Conservation (phyloP, 2,329 filamentous ascomycete genomes). For the Arachnomyces sp. region DNA sequence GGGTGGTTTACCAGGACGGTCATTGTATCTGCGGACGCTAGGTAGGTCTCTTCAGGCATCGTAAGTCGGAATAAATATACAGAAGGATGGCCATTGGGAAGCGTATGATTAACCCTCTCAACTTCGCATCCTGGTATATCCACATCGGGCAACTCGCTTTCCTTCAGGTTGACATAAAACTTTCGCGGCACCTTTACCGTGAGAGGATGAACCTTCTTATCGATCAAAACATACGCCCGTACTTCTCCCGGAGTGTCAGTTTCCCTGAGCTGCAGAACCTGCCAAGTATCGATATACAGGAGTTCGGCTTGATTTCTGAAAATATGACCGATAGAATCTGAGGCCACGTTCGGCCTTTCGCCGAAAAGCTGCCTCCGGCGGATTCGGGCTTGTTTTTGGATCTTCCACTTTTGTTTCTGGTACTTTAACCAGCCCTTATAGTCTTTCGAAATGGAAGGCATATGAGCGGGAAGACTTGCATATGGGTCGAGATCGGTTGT, state of each 20-base stretch:
- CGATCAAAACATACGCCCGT: constrained; percentile 81
- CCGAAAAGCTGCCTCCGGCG: constrained; percentile 87
- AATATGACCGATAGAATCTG: constrained; percentile 57
- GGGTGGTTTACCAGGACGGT: constrained; percentile 78
- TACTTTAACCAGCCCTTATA: constrained; percentile 84
- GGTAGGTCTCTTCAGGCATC: constrained; percentile 79
- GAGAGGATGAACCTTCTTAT: constrained; percentile 78
- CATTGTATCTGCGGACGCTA: constrained; percentile 75
- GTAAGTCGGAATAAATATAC: constrained; percentile 90
- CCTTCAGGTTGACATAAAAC: constrained; percentile 85
- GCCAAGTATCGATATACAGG: constrained; percentile 89
- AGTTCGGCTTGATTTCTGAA: constrained; percentile 90
- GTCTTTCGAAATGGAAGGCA: constrained; percentile 78
- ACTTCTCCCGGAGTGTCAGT: constrained; percentile 82
- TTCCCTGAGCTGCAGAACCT: constrained; percentile 76
- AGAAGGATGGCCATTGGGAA: constrained; percentile 91
- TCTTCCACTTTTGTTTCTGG: constrained; percentile 98
- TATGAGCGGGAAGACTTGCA: constrained; percentile 67
- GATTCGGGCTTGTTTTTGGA: constrained; percentile 82
- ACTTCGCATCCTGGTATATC: constrained; percentile 78
- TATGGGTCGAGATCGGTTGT: constrained; percentile 66
- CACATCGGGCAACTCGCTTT: constrained; percentile 77
- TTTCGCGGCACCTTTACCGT: constrained; percentile 84
- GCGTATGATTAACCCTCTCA: constrained; percentile 84
- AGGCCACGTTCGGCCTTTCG: constrained; percentile 58